Evolutionary conservation across 78 protist genomes (phyloP), one percentile per base, ranked within the genome.

Genomic region (Chrysochromulina tobinii): DNA sequence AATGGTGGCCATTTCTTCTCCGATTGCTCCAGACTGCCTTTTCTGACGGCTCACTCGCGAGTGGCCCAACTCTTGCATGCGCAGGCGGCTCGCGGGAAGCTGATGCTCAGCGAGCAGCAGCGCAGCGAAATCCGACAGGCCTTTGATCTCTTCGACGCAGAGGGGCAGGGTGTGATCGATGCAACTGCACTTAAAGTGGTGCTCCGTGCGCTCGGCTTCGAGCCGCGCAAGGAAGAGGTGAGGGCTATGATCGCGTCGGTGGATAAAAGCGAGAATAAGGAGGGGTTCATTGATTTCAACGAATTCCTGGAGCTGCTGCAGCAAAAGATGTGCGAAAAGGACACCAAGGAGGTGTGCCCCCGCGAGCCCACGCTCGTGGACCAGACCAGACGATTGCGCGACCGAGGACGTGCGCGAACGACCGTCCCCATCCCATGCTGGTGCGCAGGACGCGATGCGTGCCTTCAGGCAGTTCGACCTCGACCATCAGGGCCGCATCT

Each of bases 201-300:
- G 38, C 94, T 97, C 96, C 93, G 97, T 3, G 99, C 99, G 3
- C 95, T 97, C 7, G 99, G 99, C 1, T 96, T 97, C 69, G 99
- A 97, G 90, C 97, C 97, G 18, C 94, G 95, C 94, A 94, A 95
- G 91, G 97, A 97, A 81, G 97, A 96, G 75, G 92, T 96, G 84
- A 89, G 91, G 91, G 84, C 90, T 85, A 92, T 97, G 95, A 91
- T 95, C 55, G 25, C 87, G 20, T 95, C 95, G 61, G 81, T 96
- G 38, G 99, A 97, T 58, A 85, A 53, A 61, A 38, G 38, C 38
- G 96, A 93, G 64, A 38, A 50, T 59, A 96, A 95, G 73, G 54
- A 93, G 0, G 97, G 97, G 8, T 81, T 90, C 51, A 96, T 97
- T 88, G 97, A 95, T 75, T 96, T 95, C 94, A 81, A 81, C 55